phyloP scores from a whole-genome alignment of 805 yeast genomes.

The Starmerella vaccinii region DNA sequence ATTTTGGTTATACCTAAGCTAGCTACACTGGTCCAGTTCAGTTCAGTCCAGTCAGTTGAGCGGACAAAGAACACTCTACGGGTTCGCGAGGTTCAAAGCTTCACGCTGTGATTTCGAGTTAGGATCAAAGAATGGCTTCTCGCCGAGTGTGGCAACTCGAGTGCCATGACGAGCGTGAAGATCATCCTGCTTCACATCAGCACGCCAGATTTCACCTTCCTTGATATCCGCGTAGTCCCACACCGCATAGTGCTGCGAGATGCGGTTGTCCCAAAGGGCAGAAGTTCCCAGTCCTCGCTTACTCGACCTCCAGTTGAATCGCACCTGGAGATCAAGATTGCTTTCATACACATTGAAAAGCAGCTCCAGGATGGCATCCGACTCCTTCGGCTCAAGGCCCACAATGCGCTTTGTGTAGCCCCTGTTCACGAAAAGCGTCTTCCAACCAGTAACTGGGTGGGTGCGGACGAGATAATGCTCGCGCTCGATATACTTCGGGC shows the following conservation, averaged over 20 bases:
- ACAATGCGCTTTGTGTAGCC: slow-evolving; percentile 55
- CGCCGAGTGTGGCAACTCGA: slow-evolving; percentile 46
- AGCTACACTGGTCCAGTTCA: too few relatives aligned
- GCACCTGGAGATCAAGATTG: slow-evolving; percentile 35
- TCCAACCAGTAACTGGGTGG: slow-evolving; percentile 57
- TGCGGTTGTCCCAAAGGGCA: slow-evolving; percentile 49
- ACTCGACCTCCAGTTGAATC: slow-evolving; percentile 41
- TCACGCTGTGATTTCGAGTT: slow-evolving; percentile 25
- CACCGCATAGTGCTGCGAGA: slow-evolving; percentile 42
- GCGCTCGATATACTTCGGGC: slow-evolving; percentile 35
- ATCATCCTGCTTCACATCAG: slow-evolving; percentile 5
- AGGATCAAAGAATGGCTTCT: slow-evolving; percentile 43
- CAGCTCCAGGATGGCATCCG: slow-evolving; percentile 48
- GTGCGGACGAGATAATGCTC: slow-evolving; percentile 53
- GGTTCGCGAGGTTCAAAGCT: slow-evolving; percentile 16
- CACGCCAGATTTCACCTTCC: slow-evolving; percentile 17
- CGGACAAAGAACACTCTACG: too few relatives aligned
- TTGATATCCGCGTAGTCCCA: slow-evolving; percentile 36
- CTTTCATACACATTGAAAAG: slow-evolving; percentile 34
- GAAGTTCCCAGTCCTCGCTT: slow-evolving; percentile 27
- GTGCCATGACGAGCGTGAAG: slow-evolving; percentile 36
- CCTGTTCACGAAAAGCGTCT: slow-evolving; percentile 45
- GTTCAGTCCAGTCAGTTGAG: too few relatives aligned
- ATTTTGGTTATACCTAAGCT: too few relatives aligned
- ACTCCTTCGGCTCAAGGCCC: slow-evolving; percentile 65